phyloP scores from a whole-genome alignment of 768 basidiomycete genomes.

The Mycena crocata region DNA sequence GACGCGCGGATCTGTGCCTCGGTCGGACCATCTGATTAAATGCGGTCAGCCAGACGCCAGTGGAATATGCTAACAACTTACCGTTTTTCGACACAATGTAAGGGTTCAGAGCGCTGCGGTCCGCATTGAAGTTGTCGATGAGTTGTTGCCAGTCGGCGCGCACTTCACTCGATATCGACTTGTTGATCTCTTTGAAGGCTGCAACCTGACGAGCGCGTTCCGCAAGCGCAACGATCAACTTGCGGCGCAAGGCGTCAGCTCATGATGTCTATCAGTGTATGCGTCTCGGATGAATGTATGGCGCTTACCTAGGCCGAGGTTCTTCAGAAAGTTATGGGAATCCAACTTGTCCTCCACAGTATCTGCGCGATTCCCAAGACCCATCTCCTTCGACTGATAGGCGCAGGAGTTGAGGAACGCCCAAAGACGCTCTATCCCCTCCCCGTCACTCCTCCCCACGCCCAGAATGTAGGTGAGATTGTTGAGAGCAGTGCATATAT shows the following conservation, averaged over 20 bases:
- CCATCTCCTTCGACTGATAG: conserved; percentile 45
- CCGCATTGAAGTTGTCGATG: conserved; percentile 7
- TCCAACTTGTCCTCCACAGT: conserved; percentile 42
- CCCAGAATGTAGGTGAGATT: conserved; percentile 27
- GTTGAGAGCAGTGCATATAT: conserved; percentile 16
- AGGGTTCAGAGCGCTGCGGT: conserved; percentile 12
- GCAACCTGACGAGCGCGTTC: conserved; percentile 17
- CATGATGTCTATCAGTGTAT: not conserved
- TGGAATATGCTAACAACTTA: not conserved
- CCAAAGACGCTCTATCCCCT: conserved; percentile 43
- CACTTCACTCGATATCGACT: not conserved
- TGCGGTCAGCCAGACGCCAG: not conserved
- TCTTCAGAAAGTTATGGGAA: conserved; percentile 33
- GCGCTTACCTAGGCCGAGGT: conserved; percentile 10
- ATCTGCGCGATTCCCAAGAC: conserved; percentile 36
- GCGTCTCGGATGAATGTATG: not conserved
- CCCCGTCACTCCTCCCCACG: conserved; percentile 21
- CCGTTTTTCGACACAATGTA: not conserved
- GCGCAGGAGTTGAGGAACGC: conserved; percentile 35
- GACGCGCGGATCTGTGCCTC: conserved; percentile 15
- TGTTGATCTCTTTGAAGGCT: conserved; percentile 10
- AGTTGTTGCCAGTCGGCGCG: not conserved
- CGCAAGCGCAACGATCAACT: conserved; percentile 21
- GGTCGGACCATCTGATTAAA: not conserved
- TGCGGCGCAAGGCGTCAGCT: conserved; percentile 11